Base-by-base conservation (phyloP, 208 protist species). In the Leishmania aethiopica region DNA sequence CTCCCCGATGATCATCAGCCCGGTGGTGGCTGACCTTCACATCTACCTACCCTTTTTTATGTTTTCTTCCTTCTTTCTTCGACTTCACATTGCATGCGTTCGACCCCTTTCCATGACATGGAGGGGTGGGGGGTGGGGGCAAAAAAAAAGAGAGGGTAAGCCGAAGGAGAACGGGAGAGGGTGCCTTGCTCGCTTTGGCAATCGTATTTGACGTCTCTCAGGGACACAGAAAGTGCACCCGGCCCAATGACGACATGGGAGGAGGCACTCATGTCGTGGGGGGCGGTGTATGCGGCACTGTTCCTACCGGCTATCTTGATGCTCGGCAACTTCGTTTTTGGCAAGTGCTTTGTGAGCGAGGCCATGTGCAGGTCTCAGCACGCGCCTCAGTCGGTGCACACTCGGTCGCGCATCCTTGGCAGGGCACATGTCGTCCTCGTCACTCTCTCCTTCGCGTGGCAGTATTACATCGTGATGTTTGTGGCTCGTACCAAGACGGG, bases 381-480 rank as follows among this genome's bases (percentile, higher is more conserved):
- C 32, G 78, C 76, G 49, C 81, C 85, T 62, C 77, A 69, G 22
- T 77, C 85, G 17, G 11, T 75, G 32, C 79, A 86, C 51, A 86
- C 73, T 1, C 73, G 75, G 2, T 73, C 79, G 25, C 86, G 86
- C 62, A 51, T 85, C 28, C 10, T 89, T 45, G 89, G 85, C 62
- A 79, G 89, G 60, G 74, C 74, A 7, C 79, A 85, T 55, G 70
- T 94, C 8, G 85, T 73, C 8, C 8, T 86, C 25, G 86, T 93
- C 15, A 53, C 88, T 1, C 78, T 86, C 55, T 86, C 81, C 17
- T 92, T 95, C 57, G 73, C 72, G 51, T 94, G 89, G 90, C 90
- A 95, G 79, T 95, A 93, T 79, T 86, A 88, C 80, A 85, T 73
- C 2, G 89, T 88, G 17, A 89, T 95, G 84, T 90, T 91, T 72